phyloP scores from a whole-genome alignment of 352 stramenopile genomes.

The Phytophthora rubi region DNA sequence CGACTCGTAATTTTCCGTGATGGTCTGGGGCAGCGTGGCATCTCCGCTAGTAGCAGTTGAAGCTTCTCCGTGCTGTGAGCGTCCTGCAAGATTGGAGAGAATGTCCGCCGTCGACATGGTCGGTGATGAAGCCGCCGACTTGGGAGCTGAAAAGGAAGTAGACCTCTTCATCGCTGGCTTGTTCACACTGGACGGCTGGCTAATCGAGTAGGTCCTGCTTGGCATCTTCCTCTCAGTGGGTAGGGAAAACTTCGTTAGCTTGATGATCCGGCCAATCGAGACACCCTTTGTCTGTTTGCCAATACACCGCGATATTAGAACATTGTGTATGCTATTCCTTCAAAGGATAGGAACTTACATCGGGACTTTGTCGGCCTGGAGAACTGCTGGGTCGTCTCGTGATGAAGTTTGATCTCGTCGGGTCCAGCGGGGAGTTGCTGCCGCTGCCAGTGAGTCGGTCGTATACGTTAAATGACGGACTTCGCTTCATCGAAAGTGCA shows the following conservation, averaged over 20 bases:
- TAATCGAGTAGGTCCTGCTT: constrained; percentile 27
- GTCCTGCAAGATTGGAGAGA: constrained; percentile 7
- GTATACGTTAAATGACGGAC: constrained; percentile 49
- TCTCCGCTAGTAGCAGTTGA: constrained; percentile 2
- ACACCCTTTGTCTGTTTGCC: constrained; percentile 24
- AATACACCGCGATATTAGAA: constrained; percentile 16
- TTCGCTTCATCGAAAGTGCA: constrained; percentile 45
- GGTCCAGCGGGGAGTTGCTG: constrained; percentile 17
- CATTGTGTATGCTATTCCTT: neutral
- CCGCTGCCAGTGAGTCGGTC: constrained; percentile 45
- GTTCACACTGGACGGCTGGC: constrained; percentile 37
- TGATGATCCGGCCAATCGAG: constrained; percentile 55
- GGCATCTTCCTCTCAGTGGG: constrained; percentile 26
- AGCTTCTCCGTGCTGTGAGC: neutral
- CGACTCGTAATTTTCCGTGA: constrained; percentile 62
- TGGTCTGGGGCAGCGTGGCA: constrained; percentile 31
- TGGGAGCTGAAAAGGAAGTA: constrained; percentile 35
- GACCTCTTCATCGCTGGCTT: constrained; percentile 32
- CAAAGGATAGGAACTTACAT: constrained; percentile 22
- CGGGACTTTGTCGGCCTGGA: constrained; percentile 26
- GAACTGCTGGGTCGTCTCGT: constrained; percentile 34
- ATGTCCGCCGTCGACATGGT: constrained; percentile 20
- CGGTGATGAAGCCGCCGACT: constrained; percentile 27
- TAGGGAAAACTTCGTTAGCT: constrained; percentile 44
- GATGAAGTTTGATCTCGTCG: constrained; percentile 25